These are phyloP conservation scores for Cnidoscolus chayamansa DNA, from an alignment of 441 rosid genomes.

Conservation along the genomic window DNA sequence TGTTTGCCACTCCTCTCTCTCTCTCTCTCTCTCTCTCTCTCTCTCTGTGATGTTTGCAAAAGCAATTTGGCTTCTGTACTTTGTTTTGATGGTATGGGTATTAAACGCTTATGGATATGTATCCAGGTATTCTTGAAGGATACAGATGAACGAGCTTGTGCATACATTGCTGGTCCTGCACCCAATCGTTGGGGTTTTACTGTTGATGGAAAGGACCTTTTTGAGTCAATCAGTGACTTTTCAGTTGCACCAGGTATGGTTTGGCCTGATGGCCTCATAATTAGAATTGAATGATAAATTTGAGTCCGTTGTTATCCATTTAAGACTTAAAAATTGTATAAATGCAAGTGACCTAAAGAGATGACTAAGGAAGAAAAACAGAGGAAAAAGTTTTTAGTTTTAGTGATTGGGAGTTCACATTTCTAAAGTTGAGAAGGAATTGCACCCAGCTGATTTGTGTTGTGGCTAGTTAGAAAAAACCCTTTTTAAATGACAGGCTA, in stretches of 20 bases:
- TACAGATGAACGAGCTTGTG: slow-evolving; percentile 99
- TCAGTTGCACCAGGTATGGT: slow-evolving; percentile 54
- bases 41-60: slow-evolving; percentile 10
- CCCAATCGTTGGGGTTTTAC: slow-evolving; percentile 98
- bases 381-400: neutral
- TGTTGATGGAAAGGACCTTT: slow-evolving; percentile 81
- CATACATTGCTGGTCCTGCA: slow-evolving; percentile 98
- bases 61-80: neutral
- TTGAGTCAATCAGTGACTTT: slow-evolving; percentile 52
- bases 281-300: slow-evolving; percentile 5
- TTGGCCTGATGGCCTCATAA: slow-evolving; percentile 11
- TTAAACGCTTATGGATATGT: slow-evolving; percentile 25
- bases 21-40: slow-evolving; percentile 10
- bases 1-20: neutral
- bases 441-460: neutral
- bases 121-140: slow-evolving; percentile 92
- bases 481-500: too few species aligned
- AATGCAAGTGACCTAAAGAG: neutral
- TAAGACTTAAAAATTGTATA: neutral
- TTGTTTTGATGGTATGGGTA: slow-evolving; percentile 18
- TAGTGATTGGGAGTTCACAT: neutral
- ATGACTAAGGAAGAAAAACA: neutral
- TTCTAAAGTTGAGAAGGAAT: neutral
- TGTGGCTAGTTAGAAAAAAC: neutral
- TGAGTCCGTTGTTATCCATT: neutral